Evolutionary conservation across 345 rosid species (phyloP), one percentile per base, ranked within the genome.

Genomic region (Sapria himalayana): DNA sequence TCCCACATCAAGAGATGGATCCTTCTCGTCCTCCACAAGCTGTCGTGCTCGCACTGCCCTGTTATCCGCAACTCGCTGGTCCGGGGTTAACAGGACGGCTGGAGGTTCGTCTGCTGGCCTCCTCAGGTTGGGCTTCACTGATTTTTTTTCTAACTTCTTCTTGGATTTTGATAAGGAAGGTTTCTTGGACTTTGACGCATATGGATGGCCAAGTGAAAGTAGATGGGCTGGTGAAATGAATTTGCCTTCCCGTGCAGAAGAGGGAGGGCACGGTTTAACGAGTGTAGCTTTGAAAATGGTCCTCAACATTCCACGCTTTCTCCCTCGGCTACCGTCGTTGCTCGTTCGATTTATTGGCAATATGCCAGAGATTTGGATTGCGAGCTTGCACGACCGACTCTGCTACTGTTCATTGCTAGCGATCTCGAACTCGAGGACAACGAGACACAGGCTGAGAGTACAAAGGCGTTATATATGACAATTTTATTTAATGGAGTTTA

Each of bases 1-100:
- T 24, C 93, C 81, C 37, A 74, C 65, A 49, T 82, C 76, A 3
- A 76, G 67, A 14, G 91, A 74, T 3, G 74, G 75, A 45, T 61
- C 31, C 33, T 59, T 71, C 29, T 76, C 98, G 33, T 82, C 95
- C 47, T 60, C 63, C 17, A 71, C 71, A 17, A 89, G 60, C 22
- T 57, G 70, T 13, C 63, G 76, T 1, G 66, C 72, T 0, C 95
- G 86, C 23, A 48, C 57, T 3, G 62, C 65, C 20, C 65, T 63
- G 3, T 43, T 59, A 7, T 79, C 78, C 1, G 62, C 67, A 20
- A 41, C 64, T 22, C 47, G 59, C n/a, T 11, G 9, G 42, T 51
- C 40, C 2, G 57, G 53, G 2, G 65, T 66, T 13, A 44, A 39
- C 25, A 54, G 70, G 13, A 50, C 68, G 43, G 45, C 41, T 20